Percentiles rank a stretch among this genome's conserved stretches.
Evolutionary conservation across 495 filamentous ascomycete genomes (phyloP).

Genomic region (Cetradonia linearis): DNA sequence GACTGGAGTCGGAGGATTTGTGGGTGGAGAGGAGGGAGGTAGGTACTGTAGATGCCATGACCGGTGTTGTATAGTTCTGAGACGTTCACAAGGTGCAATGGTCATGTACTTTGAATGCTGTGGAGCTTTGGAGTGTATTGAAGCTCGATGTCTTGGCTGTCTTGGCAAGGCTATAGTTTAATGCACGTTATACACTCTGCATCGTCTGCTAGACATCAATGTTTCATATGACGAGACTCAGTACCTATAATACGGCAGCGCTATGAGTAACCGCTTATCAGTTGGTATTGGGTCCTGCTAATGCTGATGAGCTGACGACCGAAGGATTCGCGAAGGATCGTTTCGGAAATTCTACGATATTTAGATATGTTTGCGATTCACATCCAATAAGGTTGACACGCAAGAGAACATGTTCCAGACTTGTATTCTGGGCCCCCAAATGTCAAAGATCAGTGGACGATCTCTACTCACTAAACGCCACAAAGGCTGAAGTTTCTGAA

Average conservation of each 20-base stretch:
- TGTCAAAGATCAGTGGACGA: neutral
- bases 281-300: neutral
- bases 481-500: neutral
- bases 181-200: neutral
- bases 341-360: neutral
- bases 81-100: neutral
- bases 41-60: neutral
- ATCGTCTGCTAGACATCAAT: neutral
- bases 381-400: neutral
- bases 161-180: neutral
- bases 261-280: neutral
- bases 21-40: conserved; percentile 45
- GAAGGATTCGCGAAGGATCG: neutral
- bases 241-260: neutral
- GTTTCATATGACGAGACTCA: neutral
- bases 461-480: neutral
- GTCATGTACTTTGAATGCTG: neutral
- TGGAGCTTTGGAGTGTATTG: neutral
- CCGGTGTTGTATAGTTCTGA: neutral
- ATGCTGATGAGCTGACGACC: neutral
- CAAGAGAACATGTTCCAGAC: neutral
- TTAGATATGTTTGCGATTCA: neutral
- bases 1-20: conserved; percentile 64
- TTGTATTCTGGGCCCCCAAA: neutral
- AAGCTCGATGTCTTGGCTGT: neutral